These are phyloP conservation scores for Delphinella strobiligena DNA, from an alignment of 2,329 filamentous ascomycete species.

Conservation along the genomic window DNA sequence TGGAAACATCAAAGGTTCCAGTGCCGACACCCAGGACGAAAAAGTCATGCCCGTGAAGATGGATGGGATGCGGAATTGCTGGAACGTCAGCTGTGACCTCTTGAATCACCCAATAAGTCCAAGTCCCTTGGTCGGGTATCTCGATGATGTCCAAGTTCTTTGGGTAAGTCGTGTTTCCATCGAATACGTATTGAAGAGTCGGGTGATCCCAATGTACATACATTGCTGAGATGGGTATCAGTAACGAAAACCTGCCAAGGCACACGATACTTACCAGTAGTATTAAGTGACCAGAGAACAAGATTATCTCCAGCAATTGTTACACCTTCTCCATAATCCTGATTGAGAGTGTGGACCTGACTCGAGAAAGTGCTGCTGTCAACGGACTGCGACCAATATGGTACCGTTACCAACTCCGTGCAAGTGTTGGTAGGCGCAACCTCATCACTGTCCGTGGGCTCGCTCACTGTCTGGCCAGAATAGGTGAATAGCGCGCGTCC, in stretches of 20 bases:
- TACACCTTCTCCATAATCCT: conserved; percentile 11
- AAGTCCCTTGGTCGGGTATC: conserved; percentile 23
- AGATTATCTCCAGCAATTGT: conserved; percentile 26
- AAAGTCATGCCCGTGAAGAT: conserved; percentile 23
- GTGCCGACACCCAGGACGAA: conserved; percentile 20
- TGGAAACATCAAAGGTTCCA: conserved; percentile 13
- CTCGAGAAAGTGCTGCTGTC: conserved; percentile 21
- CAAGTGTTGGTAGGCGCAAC: conserved; percentile 17
- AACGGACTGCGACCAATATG: conserved; percentile 23
- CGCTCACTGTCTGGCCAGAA: conserved; percentile 11
- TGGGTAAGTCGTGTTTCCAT: conserved; percentile 29
- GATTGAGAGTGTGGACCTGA: conserved; percentile 20
- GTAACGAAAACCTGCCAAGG: conserved; percentile 26
- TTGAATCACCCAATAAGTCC: conserved; percentile 40
- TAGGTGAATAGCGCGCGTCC: conserved; percentile 28
- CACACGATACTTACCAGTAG: conserved; percentile 7
- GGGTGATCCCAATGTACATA: conserved; percentile 32
- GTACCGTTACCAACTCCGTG: conserved; percentile 18
- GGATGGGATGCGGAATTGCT: conserved; percentile 11
- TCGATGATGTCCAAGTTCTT: conserved; percentile 28
- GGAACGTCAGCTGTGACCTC: conserved; percentile 12
- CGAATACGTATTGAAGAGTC: conserved; percentile 31
- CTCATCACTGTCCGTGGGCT: conserved; percentile 14
- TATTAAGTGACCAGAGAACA: conserved; percentile 22
- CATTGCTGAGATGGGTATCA: conserved; percentile 30